Conservation (phyloP, 106 monocot genomes). For the Dendrobium huoshanense region DNA sequence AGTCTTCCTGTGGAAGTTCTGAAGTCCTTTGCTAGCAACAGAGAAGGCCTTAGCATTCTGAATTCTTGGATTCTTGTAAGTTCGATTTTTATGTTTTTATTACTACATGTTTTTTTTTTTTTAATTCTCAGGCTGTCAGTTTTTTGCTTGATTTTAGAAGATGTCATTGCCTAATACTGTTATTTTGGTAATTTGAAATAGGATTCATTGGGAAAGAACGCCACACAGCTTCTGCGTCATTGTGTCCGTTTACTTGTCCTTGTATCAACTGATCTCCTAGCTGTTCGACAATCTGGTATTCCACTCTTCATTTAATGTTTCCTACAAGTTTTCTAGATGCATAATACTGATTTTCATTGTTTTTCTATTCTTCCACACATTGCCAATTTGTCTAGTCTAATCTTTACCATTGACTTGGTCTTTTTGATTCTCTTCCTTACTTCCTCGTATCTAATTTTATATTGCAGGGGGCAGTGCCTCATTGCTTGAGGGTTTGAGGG, state of each 20-base stretch:
- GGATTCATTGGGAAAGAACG: conserved; percentile 98
- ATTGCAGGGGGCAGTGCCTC: not conserved
- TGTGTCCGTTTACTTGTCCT: conserved; percentile 91
- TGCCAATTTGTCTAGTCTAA: not conserved
- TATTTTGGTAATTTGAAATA: conserved; percentile 23
- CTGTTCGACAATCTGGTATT: conserved; percentile 91
- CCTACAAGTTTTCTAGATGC: not conserved
- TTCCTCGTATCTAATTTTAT: not conserved
- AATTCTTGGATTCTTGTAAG: conserved; percentile 98
- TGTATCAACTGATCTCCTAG: conserved; percentile 88
- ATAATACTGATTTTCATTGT: not conserved
- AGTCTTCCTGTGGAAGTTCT: conserved; percentile 62
- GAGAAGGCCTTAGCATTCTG: conserved; percentile 63
- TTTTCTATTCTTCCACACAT: not conserved
- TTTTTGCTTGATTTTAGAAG: not conserved
- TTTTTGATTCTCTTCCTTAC: not conserved
- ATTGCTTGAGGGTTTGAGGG: not conserved
- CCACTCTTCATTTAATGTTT: not conserved
- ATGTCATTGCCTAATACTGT: conserved; percentile 10
- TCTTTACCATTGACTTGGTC: not conserved
- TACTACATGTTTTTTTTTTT: not conserved
- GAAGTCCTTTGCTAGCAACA: conserved; percentile 84
- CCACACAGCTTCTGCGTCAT: conserved; percentile 93
- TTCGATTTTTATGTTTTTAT: conserved; percentile 6
- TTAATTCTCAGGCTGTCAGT: not conserved